These are phyloP conservation scores for Nemania abortiva DNA, from an alignment of 2,329 filamentous ascomycete genomes.

Conservation along the genomic window DNA sequence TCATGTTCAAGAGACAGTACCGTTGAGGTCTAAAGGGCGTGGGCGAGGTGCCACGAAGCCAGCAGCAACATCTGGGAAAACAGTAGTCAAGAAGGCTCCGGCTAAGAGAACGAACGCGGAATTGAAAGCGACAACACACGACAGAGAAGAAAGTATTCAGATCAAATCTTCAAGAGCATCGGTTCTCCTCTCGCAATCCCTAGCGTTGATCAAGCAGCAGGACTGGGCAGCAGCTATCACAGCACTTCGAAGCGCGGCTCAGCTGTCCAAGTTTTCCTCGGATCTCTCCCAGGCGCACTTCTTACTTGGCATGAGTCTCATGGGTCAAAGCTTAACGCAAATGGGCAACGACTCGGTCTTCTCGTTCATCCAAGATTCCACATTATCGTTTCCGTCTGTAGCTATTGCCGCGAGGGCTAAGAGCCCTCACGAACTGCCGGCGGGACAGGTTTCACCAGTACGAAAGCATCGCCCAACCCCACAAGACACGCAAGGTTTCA, in stretches of 20 bases:
- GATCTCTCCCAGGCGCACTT: constrained; percentile 65
- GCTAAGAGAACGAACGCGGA: constrained; percentile 45
- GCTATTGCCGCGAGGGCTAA: constrained; percentile 57
- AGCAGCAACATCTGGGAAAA: constrained; percentile 29
- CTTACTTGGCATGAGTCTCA: constrained; percentile 74
- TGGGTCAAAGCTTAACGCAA: constrained; percentile 76
- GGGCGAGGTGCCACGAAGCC: constrained; percentile 41
- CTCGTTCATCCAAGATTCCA: constrained; percentile 91
- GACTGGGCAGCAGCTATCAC: constrained; percentile 70
- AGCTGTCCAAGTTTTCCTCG: constrained; percentile 58
- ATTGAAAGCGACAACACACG: constrained; percentile 31
- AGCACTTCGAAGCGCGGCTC: constrained; percentile 64
- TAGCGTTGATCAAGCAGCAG: constrained; percentile 61
- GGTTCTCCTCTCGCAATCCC: constrained; percentile 58
- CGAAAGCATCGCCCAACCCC: constrained; percentile 48
- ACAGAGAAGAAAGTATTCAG: constrained; percentile 50
- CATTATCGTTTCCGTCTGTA: constrained; percentile 85
- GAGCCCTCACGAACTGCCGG: constrained; percentile 52
- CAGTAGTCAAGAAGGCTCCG: constrained; percentile 45
- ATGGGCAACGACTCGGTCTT: constrained; percentile 86
- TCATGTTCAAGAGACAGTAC: constrained; percentile 50
- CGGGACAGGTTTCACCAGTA: constrained; percentile 53
- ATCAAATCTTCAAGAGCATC: constrained; percentile 55
- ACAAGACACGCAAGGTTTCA: constrained; percentile 60
- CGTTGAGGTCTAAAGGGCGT: constrained; percentile 40